Evolutionary conservation across 768 basidiomycete species (phyloP).

Genomic region (Lentinula lateritia): DNA sequence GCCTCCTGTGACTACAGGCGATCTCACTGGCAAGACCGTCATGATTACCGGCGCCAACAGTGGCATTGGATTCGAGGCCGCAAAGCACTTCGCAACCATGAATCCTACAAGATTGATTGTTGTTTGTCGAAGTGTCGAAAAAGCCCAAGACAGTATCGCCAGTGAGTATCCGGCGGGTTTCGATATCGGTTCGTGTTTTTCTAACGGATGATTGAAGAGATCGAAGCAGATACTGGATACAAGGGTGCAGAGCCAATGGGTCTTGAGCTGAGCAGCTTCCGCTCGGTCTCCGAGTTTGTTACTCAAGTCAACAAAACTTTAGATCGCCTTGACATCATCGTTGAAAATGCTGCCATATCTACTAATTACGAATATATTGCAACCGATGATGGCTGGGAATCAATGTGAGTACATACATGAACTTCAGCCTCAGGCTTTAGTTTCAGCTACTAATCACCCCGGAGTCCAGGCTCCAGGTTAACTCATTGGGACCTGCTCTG

Average conservation of each 20-base stretch:
- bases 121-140: slow-evolving; percentile 29
- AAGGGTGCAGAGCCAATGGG: slow-evolving; percentile 29
- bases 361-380: slow-evolving; percentile 8
- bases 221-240: slow-evolving; percentile 27
- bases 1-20: slow-evolving; percentile 25
- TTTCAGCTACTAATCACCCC: background rate
- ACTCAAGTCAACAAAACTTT: slow-evolving; percentile 26
- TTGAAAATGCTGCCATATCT: slow-evolving; percentile 35
- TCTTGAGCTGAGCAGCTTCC: slow-evolving; percentile 35
- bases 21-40: slow-evolving; percentile 42
- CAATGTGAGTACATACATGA: slow-evolving; percentile 22
- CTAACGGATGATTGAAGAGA: slow-evolving; percentile 13
- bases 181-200: background rate
- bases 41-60: slow-evolving; percentile 47
- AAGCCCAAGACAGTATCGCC: slow-evolving; percentile 28
- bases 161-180: slow-evolving; percentile 18
- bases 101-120: slow-evolving; percentile 34
- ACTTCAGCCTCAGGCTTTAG: background rate
- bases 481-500: slow-evolving; percentile 26
- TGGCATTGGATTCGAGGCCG: slow-evolving; percentile 43
- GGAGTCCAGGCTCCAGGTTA: slow-evolving; percentile 26
- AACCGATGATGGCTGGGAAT: slow-evolving; percentile 43
- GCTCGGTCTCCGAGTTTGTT: slow-evolving; percentile 33
- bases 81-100: slow-evolving; percentile 41
- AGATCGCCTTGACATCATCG: slow-evolving; percentile 34